Evolutionary conservation across 2,329 filamentous ascomycete genomes (phyloP), one percentile per base, ranked within the genome.

Genomic region (Fusarium citri): DNA sequence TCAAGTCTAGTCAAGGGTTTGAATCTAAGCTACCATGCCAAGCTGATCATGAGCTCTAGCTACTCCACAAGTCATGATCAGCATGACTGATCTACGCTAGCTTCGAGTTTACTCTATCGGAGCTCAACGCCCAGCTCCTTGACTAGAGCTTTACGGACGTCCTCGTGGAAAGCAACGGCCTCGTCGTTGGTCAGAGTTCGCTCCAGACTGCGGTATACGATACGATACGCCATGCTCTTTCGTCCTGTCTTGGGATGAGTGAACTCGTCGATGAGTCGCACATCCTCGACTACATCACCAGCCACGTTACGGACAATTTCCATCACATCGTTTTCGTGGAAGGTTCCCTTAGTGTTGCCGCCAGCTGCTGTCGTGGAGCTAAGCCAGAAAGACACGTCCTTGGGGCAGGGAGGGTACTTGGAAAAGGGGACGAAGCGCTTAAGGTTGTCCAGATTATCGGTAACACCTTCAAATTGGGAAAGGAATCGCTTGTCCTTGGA

Each of bases 281-380:
- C 95, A 78, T 97, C 94, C 81, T 99, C 96, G 37, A 96, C 94
- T 23, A 90, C 81, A 78, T 97, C 92, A 53, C 94, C 94, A 12
- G 89, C 93, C 48, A 95, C 86, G 72, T 90, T 90, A 71, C 96
- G 90, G 20, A 98, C 92, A 59, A 98, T 87, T 81, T 98, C 96
- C 95, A 98, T 98, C 54, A 98, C 85, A 80, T 99, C 96, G 81
- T 98, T 98, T 79, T 97, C 94, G 79, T 98, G 95, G 77, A 97
- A 94, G 73, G 77, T 61, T 72, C 79, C 74, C 79, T 83, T 61
- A 75, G 80, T 76, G 55, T 82, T 84, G 28, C 85, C 86, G 15
- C 83, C 85, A 5, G 81, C 85, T 23, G 83, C 80, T 4, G 84
- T 82, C 80, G 83, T 70, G 28, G 75, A 75, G 57, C 63, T 68